Percentiles rank a stretch among this genome's conserved stretches.
Evolutionary conservation across 2,329 filamentous ascomycete genomes (phyloP).

Genomic region (Curvularia sp.): DNA sequence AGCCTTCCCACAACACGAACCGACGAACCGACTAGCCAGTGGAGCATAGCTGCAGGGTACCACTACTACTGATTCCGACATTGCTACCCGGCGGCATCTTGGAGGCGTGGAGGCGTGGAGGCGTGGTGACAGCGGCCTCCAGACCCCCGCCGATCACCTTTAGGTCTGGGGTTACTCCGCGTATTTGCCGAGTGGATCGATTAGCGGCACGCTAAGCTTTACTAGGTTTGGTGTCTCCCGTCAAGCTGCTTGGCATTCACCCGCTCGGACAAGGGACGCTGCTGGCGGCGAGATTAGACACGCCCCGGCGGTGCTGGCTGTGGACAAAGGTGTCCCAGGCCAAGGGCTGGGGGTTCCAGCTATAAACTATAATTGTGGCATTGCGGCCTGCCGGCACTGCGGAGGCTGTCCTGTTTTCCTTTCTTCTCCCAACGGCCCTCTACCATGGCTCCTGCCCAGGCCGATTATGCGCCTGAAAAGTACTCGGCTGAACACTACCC

Average conservation of each 20-base stretch:
- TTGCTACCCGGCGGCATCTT: background rate
- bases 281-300: slow-evolving; percentile 13
- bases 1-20: background rate
- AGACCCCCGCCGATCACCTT: slow-evolving; percentile 13
- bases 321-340: slow-evolving; percentile 1
- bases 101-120: background rate
- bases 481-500: slow-evolving; percentile 25
- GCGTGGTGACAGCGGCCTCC: slow-evolving; percentile 14
- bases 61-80: background rate
- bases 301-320: slow-evolving; percentile 6
- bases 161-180: slow-evolving; percentile 12
- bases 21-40: background rate
- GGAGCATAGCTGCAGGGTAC: background rate
- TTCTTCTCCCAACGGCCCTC: background rate
- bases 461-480: slow-evolving; percentile 3
- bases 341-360: background rate
- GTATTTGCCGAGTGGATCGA: slow-evolving; percentile 19
- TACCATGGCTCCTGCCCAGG: slow-evolving; percentile 19
- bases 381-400: slow-evolving; percentile 12
- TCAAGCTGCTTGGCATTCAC: slow-evolving; percentile 15
- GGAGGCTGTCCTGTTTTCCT: background rate
- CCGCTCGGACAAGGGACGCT: slow-evolving; percentile 1
- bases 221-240: slow-evolving; percentile 9
- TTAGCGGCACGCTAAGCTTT: slow-evolving; percentile 3
- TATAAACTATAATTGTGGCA: slow-evolving; percentile 17